These are phyloP conservation scores for Penicillium fimorum DNA, from an alignment of 495 filamentous ascomycete genomes.

Conservation along the genomic window DNA sequence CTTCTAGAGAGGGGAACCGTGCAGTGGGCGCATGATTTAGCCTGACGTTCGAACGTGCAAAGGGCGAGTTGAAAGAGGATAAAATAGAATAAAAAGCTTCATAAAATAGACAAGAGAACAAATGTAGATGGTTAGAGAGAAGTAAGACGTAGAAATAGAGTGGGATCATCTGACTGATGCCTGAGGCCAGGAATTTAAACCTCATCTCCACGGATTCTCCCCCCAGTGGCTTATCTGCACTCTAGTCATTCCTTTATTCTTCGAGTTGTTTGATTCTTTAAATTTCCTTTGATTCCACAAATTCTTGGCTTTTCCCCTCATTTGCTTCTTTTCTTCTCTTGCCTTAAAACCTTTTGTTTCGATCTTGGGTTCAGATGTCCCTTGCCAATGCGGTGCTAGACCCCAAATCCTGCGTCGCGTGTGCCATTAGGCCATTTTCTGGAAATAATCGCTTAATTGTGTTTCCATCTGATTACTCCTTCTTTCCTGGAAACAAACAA, in stretches of 20 bases:
- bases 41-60: neutral
- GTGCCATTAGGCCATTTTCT: neutral
- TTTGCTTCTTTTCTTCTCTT: constrained; percentile 7
- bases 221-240: constrained; percentile 8
- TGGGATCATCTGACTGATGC: constrained; percentile 9
- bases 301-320: constrained; percentile 17
- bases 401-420: constrained; percentile 1
- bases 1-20: constrained; percentile 17
- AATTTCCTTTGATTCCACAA: constrained; percentile 1
- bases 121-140: neutral
- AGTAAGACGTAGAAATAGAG: neutral
- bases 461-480: neutral
- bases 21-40: constrained; percentile 6
- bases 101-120: neutral
- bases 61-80: neutral
- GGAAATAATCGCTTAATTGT: neutral
- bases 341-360: neutral
- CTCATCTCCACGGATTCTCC: constrained; percentile 10
- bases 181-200: constrained; percentile 7
- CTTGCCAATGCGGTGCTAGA: constrained; percentile 10
- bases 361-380: constrained; percentile 4
- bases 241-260: constrained; percentile 19
- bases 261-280: neutral
- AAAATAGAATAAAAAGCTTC: neutral
- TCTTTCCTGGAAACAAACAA: neutral